Evolutionary conservation across 2,329 filamentous ascomycete genomes (phyloP).

Genomic region (Zymoseptoria passerinii): DNA sequence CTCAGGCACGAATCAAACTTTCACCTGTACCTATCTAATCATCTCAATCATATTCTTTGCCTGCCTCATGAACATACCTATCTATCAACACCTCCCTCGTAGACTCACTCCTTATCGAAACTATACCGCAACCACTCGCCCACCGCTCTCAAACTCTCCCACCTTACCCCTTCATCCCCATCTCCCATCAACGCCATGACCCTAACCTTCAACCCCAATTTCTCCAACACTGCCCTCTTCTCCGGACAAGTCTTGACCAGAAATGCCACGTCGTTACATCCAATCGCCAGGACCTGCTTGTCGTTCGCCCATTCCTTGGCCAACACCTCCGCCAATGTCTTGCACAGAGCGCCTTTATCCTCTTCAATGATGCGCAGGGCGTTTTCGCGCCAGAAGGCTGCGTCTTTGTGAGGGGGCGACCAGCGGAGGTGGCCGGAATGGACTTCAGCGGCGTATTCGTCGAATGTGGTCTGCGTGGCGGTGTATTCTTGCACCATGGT

Average conservation of each 20-base stretch:
- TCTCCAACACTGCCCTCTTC: conserved; percentile 70
- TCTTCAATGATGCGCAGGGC: conserved; percentile 78
- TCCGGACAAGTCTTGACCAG: conserved; percentile 86
- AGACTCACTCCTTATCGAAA: conserved; percentile 40
- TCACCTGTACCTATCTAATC: too few species aligned
- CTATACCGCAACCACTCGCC: conserved; percentile 69
- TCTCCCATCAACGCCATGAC: conserved; percentile 94
- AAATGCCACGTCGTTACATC: conserved; percentile 83
- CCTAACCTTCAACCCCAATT: conserved; percentile 71
- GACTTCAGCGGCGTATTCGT: conserved; percentile 70
- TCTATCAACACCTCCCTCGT: not conserved
- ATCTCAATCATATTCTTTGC: too few species aligned
- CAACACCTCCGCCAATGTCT: conserved; percentile 79
- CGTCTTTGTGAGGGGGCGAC: conserved; percentile 83
- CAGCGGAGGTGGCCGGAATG: conserved; percentile 80
- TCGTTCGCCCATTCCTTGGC: conserved; percentile 76
- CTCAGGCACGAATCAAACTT: too few species aligned
- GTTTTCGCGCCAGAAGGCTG: conserved; percentile 86
- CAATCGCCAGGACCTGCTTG: conserved; percentile 79
- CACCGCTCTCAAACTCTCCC: conserved; percentile 84
- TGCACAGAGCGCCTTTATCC: conserved; percentile 68
- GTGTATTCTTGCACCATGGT: conserved; percentile 78
- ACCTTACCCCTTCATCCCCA: conserved; percentile 77
- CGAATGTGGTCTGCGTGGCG: conserved; percentile 58
- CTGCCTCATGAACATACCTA: not conserved